Conservation (phyloP, 192 early-diverging fungal species). For the Coemansia sp. region DNA sequence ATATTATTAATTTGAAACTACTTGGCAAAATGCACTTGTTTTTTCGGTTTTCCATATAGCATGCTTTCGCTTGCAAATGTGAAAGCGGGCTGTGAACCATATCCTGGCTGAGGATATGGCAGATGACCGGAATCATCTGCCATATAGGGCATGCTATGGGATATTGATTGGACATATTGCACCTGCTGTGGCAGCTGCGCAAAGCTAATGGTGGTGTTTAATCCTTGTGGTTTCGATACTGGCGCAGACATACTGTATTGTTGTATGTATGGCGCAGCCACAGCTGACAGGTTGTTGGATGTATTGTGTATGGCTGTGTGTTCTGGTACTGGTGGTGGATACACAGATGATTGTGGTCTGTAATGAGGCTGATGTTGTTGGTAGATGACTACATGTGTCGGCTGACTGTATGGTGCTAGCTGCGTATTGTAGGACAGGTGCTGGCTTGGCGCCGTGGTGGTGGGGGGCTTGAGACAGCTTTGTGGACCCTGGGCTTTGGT, state of each 20-base stretch:
- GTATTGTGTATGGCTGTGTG: not conserved
- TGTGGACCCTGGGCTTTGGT: constrained; percentile 1
- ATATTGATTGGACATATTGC: constrained; percentile 1
- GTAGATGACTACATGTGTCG: constrained; percentile 1
- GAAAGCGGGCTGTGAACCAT: constrained; percentile 14
- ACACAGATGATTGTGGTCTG: not conserved
- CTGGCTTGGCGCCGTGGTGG: not conserved
- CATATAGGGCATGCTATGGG: constrained; percentile 22
- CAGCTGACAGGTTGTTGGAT: not conserved
- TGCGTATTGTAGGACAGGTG: constrained; percentile 1
- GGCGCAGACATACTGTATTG: not conserved
- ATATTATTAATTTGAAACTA: not conserved
- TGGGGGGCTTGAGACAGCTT: not conserved
- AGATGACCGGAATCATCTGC: not conserved
- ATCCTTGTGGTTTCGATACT: not conserved
- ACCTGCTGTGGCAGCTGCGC: not conserved
- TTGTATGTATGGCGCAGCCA: constrained; percentile 9
- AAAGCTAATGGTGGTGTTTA: not conserved
- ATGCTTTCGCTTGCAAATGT: constrained; percentile 1
- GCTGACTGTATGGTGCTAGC: constrained; percentile 3
- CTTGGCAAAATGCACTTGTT: constrained; percentile 40
- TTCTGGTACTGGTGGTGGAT: not conserved
- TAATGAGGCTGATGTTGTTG: constrained; percentile 19
- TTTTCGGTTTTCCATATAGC: constrained; percentile 17
- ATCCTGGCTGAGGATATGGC: not conserved